Evolutionary conservation across 75 land plant species (phyloP), one percentile per base, ranked within the genome.

Genomic region (Chamaecyparis obtusa): DNA sequence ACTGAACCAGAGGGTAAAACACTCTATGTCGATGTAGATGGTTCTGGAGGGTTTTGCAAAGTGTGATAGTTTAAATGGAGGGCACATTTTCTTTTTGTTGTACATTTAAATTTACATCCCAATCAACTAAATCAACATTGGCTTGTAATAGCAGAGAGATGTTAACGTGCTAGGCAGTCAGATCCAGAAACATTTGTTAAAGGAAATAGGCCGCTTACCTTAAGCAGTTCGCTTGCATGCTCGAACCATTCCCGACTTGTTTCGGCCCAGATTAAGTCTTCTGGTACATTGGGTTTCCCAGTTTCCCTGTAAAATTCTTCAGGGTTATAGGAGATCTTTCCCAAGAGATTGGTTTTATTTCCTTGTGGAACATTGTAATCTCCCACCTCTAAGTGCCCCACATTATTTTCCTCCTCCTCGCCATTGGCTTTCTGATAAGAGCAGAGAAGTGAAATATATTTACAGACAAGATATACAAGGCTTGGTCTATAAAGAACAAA

Each of bases 331-430:
- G 83, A 86, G n/a, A 86, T 76, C 87, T 79, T 86, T 35, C 87
- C 83, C 55, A 86, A n/a, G 32, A 83, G 48, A 79, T 86, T 86
- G 24, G 27, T 55, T 35, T n/a, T 49, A 24, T 83, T 88, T 49
- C 86, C 89, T 46, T 32, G 39, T 6, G 90, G 90, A 14, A 60
- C 69, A 55, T 90, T 88, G 51, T 88, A 90, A 17, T 67, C 55
- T 30, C 90, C 90, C 35, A 90, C 43, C 7, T 64, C 15, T n/a
- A 90, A n/a, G 24, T 43, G 35, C 14, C 90, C 90, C 82, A 88
- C 30, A 8, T 56, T 55, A 32, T 84, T 82, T 79, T 44, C 17
- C 43, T 49, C 64, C 39, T 84, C 85, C 8, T 35, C 32, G 21
- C 19, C 41, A 33, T 84, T 30, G 48, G 24, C 8, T 54, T 56